Conservation (phyloP, 768 basidiomycete genomes). For the Fistulinella prunicolor region DNA sequence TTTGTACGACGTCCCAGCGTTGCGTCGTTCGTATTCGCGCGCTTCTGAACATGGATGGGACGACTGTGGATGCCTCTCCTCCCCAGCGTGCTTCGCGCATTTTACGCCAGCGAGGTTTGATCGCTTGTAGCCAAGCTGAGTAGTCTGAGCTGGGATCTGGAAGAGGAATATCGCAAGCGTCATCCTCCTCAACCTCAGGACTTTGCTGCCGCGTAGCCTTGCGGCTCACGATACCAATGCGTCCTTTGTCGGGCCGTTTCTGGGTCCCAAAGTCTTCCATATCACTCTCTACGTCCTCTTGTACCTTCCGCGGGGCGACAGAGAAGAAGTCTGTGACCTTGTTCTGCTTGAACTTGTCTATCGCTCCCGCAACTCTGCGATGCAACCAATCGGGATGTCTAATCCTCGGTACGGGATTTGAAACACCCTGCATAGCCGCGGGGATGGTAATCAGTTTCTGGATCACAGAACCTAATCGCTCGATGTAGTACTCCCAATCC, state of each 20-base stretch:
- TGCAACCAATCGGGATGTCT: slow-evolving; percentile 98
- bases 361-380: slow-evolving; percentile 80
- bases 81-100: slow-evolving; percentile 48
- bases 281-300: slow-evolving; percentile 34
- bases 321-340: slow-evolving; percentile 94
- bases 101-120: slow-evolving; percentile 76
- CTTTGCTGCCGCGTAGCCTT: slow-evolving; percentile 42
- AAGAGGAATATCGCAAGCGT: slow-evolving; percentile 33
- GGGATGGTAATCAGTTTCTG: slow-evolving; percentile 99
- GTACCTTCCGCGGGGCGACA: slow-evolving; percentile 11
- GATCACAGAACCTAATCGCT: slow-evolving; percentile 94
- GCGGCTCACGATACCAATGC: slow-evolving; percentile 53
- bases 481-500: slow-evolving; percentile 99
- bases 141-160: slow-evolving; percentile 70
- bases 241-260: slow-evolving; percentile 30
- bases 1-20: slow-evolving; percentile 92
- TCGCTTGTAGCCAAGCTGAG: slow-evolving; percentile 71
- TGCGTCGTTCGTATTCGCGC: slow-evolving; percentile 56
- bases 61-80: slow-evolving; percentile 38
- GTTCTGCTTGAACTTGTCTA: slow-evolving; percentile 98
- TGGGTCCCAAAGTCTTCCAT: slow-evolving; percentile 58
- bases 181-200: slow-evolving; percentile 39
- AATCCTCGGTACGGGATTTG: slow-evolving; percentile 94
- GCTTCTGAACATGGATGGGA: slow-evolving; percentile 75
- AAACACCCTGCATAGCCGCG: slow-evolving; percentile 95